Evolutionary conservation across 2,329 filamentous ascomycete species (phyloP).

Genomic region (Fusarium tupiense): DNA sequence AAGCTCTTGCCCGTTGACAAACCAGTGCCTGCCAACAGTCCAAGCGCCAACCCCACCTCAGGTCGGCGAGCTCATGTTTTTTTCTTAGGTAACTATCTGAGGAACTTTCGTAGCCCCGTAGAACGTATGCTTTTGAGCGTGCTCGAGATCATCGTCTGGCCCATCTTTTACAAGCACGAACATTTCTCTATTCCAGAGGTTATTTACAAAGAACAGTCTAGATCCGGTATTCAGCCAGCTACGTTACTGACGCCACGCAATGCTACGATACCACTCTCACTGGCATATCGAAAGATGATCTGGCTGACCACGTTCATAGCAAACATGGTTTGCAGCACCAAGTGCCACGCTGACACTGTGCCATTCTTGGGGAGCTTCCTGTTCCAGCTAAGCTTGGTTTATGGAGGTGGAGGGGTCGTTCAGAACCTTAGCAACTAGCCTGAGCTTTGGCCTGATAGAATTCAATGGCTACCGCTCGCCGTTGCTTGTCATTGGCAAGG

Average conservation of each 20-base stretch:
- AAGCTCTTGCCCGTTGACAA: not conserved
- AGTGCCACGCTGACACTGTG: constrained; percentile 35
- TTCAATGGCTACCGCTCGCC: constrained; percentile 10
- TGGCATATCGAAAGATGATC: constrained; percentile 3
- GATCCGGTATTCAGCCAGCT: not conserved
- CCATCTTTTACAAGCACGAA: not conserved
- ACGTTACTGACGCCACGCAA: constrained; percentile 19
- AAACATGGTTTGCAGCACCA: constrained; percentile 4
- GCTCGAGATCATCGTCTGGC: not conserved
- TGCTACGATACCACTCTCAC: constrained; percentile 22
- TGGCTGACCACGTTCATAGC: constrained; percentile 1
- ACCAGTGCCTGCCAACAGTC: constrained; percentile 20
- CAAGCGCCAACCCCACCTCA: constrained; percentile 31
- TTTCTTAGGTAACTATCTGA: constrained; percentile 13
- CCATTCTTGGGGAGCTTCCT: constrained; percentile 40
- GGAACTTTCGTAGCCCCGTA: not conserved
- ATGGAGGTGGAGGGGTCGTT: constrained; percentile 6
- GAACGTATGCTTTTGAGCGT: not conserved
- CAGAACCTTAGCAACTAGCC: constrained; percentile 27
- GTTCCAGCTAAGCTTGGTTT: constrained; percentile 31
- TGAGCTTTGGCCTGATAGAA: constrained; percentile 16
- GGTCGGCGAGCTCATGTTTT: constrained; percentile 1
- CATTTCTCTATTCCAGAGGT: not conserved
- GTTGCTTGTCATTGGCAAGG: constrained; percentile 27
- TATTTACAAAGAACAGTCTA: not conserved